Conservation (phyloP, 192 early-diverging fungal species). For the Backusella tarrabulga region DNA sequence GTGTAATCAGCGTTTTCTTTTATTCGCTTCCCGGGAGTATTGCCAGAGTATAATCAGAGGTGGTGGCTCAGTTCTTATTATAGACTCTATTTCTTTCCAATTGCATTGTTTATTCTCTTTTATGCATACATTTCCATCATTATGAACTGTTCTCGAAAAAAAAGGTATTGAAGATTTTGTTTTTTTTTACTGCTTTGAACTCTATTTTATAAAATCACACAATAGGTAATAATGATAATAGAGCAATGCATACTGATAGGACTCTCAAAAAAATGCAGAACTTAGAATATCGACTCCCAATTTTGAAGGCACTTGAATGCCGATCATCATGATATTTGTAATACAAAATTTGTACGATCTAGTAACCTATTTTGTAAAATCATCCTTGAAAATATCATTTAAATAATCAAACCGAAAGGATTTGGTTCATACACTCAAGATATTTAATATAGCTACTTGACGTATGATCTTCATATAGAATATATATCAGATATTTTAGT, state of each 20-base stretch:
- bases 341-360: background rate
- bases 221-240: background rate
- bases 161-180: background rate
- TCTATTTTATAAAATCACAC: background rate
- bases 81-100: background rate
- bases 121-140: background rate
- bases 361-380: background rate
- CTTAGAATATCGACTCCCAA: background rate
- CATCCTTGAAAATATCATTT: background rate
- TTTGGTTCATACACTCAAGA: too few relatives aligned
- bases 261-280: background rate
- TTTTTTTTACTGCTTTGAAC: background rate
- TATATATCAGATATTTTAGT: background rate
- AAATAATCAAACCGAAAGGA: too few relatives aligned
- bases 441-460: too few relatives aligned
- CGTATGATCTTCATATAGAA: too few relatives aligned
- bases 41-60: background rate
- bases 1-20: background rate
- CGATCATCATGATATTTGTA: background rate
- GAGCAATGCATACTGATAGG: background rate
- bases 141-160: background rate
- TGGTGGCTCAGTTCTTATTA: background rate
- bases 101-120: background rate
- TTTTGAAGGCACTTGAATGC: background rate
- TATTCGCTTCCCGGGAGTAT: background rate